phyloP scores from a whole-genome alignment of 2,329 filamentous ascomycete genomes.

The Fusarium annulatum region DNA sequence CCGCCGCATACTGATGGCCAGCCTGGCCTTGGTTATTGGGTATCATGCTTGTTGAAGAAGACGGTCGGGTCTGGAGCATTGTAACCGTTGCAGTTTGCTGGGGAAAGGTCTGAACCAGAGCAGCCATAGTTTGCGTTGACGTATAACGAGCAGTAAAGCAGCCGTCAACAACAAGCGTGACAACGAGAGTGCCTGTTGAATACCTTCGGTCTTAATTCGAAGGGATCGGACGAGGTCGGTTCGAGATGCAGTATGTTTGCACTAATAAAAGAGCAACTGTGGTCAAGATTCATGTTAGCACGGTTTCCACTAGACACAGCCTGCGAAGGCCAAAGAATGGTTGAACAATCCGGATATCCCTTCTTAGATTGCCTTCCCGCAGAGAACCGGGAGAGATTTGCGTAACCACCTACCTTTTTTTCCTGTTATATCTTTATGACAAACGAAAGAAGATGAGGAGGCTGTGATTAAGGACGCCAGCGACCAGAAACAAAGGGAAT shows the following conservation, averaged over 20 bases:
- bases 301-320: background rate
- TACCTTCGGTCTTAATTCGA: conserved; percentile 27
- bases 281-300: conserved; percentile 17
- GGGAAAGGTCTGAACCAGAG: conserved; percentile 83
- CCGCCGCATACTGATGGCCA: conserved; percentile 61
- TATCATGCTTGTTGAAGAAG: conserved; percentile 63
- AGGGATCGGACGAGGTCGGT: background rate
- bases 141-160: conserved; percentile 8
- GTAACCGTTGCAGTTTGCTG: conserved; percentile 79
- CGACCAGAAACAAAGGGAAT: conserved; percentile 60
- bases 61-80: conserved; percentile 79
- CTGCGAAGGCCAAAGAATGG: background rate
- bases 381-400: conserved; percentile 1
- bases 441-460: conserved; percentile 50
- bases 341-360: background rate
- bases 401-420: conserved; percentile 38
- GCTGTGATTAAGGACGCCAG: conserved; percentile 64
- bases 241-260: conserved; percentile 28
- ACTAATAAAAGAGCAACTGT: conserved; percentile 27
- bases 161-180: conserved; percentile 36
- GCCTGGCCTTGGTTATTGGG: conserved; percentile 61
- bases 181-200: conserved; percentile 21
- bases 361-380: background rate
- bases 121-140: conserved; percentile 73
- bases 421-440: conserved; percentile 32